These are phyloP conservation scores for Chrysosporium queenslandicum DNA, from an alignment of 2,329 filamentous ascomycete species.

Conservation along the genomic window DNA sequence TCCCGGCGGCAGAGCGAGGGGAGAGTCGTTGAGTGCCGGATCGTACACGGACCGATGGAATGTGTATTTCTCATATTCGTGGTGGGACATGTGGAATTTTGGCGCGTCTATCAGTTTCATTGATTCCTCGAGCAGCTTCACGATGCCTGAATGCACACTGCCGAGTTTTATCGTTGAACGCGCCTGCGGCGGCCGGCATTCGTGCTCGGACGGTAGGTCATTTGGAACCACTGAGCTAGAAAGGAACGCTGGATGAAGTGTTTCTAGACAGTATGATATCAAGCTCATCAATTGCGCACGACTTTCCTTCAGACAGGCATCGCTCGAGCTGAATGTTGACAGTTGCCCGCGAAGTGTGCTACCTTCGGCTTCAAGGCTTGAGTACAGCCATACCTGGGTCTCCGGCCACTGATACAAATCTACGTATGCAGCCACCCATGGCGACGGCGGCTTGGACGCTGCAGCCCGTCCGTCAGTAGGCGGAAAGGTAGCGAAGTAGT, in stretches of 20 bases:
- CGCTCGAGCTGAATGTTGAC: not conserved
- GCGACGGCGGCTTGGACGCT: constrained; percentile 10
- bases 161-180: constrained; percentile 31
- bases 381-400: constrained; percentile 36
- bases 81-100: constrained; percentile 21
- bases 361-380: constrained; percentile 29
- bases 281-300: constrained; percentile 25
- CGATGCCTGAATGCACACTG: constrained; percentile 28
- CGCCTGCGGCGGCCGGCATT: constrained; percentile 19
- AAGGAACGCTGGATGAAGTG: constrained; percentile 24
- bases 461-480: constrained; percentile 11
- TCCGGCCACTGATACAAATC: constrained; percentile 32
- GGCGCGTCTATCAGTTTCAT: constrained; percentile 13
- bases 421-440: constrained; percentile 35
- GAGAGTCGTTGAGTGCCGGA: not conserved
- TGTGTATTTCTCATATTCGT: constrained; percentile 30
- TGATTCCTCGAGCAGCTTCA: constrained; percentile 12
- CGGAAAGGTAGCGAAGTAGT: constrained; percentile 28
- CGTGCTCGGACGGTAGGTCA: too few relatives aligned
- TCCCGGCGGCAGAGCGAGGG: constrained; percentile 22
- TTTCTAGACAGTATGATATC: constrained; percentile 21
- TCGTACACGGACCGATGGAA: constrained; percentile 22
- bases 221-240: constrained; percentile 18
- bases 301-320: constrained; percentile 15
- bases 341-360: constrained; percentile 11